Conservation (phyloP, 352 stramenopile species). For the Pythium rishiriense region DNA sequence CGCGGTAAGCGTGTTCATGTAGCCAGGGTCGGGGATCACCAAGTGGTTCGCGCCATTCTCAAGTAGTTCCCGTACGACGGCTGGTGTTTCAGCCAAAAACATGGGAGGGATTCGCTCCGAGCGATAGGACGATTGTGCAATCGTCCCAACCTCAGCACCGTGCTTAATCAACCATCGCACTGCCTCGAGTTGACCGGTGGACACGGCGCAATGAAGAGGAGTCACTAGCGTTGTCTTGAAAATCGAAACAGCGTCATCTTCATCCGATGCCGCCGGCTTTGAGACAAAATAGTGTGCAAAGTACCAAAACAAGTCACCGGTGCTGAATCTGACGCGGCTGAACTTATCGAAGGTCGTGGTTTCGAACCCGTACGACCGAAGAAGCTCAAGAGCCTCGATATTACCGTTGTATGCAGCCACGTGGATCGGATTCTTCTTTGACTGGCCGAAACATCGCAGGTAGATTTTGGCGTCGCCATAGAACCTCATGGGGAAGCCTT, state of each 20-base stretch:
- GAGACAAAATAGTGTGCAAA: slow-evolving; percentile 69
- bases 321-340: slow-evolving; percentile 70
- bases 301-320: slow-evolving; percentile 83
- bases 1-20: slow-evolving; percentile 87
- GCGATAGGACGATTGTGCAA: slow-evolving; percentile 60
- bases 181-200: slow-evolving; percentile 65
- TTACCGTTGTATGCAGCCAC: slow-evolving; percentile 80
- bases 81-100: slow-evolving; percentile 77
- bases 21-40: slow-evolving; percentile 74
- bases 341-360: slow-evolving; percentile 83
- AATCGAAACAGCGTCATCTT: slow-evolving; percentile 57
- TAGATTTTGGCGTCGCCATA: slow-evolving; percentile 64
- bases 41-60: slow-evolving; percentile 70
- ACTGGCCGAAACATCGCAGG: slow-evolving; percentile 56
- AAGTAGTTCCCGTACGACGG: slow-evolving; percentile 73
- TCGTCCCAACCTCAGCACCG: slow-evolving; percentile 73
- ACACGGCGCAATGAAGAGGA: slow-evolving; percentile 78
- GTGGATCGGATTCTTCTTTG: slow-evolving; percentile 85
- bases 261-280: slow-evolving; percentile 59
- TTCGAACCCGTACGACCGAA: slow-evolving; percentile 57
- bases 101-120: slow-evolving; percentile 76
- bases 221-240: slow-evolving; percentile 77
- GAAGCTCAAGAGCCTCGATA: slow-evolving; percentile 65
- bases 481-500: slow-evolving; percentile 68
- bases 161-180: slow-evolving; percentile 73